phyloP scores from a whole-genome alignment of 1,284 basidiomycete genomes.

The Lentinus polychrous region DNA sequence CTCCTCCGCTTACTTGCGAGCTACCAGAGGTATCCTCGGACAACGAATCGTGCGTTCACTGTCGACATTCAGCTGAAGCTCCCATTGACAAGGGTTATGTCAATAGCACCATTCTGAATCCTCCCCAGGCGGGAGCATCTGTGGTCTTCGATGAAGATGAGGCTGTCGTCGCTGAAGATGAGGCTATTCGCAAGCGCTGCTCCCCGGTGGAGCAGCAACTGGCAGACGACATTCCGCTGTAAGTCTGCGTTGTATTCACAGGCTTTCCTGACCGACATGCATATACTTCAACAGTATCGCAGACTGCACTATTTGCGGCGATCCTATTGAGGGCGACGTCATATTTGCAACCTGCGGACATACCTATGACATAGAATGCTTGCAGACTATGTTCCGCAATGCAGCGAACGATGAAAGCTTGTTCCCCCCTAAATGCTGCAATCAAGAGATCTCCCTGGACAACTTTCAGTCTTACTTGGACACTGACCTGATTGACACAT shows the following conservation, averaged over 20 bases:
- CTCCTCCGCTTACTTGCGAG: no score
- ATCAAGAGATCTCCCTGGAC: slow-evolving; percentile 8
- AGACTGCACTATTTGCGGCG: slow-evolving; percentile 12
- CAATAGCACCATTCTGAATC: no score
- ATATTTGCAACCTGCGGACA: slow-evolving; percentile 14
- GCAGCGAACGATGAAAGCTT: slow-evolving; percentile 14
- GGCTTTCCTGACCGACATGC: not conserved
- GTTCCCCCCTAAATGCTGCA: slow-evolving; percentile 18
- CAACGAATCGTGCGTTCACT: no score
- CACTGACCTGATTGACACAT: not conserved
- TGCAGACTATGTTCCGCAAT: slow-evolving; percentile 14
- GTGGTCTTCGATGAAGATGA: no score
- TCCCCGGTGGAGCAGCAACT: no score
- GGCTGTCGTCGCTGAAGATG: no score
- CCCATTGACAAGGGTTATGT: no score
- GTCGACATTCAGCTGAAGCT: no score
- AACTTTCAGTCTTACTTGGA: slow-evolving; percentile 10
- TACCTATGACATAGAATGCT: slow-evolving; percentile 12
- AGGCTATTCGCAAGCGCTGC: no score
- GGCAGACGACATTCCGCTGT: no score
- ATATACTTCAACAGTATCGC: not conserved
- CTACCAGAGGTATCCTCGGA: no score
- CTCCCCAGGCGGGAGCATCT: no score
- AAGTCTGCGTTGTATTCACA: not conserved
- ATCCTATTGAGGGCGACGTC: slow-evolving; percentile 7